Base-by-base conservation (phyloP, 2,329 filamentous ascomycete species). In the Nemania diffusa region DNA sequence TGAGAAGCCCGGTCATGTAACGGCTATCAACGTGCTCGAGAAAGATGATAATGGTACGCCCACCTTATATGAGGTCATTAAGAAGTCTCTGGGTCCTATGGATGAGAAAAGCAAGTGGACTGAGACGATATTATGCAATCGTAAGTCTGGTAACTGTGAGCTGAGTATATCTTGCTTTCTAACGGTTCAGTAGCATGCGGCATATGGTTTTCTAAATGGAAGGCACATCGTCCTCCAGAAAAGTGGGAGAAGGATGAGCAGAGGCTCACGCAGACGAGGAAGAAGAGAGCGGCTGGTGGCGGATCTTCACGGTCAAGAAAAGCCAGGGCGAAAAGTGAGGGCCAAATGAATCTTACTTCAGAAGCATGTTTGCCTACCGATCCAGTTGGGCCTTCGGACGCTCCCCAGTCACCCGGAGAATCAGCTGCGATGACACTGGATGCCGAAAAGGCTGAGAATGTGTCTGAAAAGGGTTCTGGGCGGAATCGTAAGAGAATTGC, bases 171-270 rank as follows among this genome's bases (percentile, higher is more conserved):
- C n/a, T n/a, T 65, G 29, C 2, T 22, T 40, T 62, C 58, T 57
- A 61, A 65, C 55, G 40, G 61, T 72, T 72, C 53, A 75, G 78
- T 79, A 90, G 88, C 95, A 65, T 99, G 96, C 78, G 96, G 96
- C 20, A 89, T 99, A 48, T 99, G 94, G 93, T 90, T 99, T 73
- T 90, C 90, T 68, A 98, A 97, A 76, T 93, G 91, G 79, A 93
- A 92, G 75, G 86, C 83, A 26, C 96, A 97, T 83, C 90, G 96
- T 8, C 96, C 96, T 2, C 84, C 89, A 61, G 89, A 95, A 68
- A 90, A 91, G 71, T 99, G 95, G 95, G 91, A 91, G 71, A 92
- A 88, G 70, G 85, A 86, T 64, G 81, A 84, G 37, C 81, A 84
- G 32, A 82, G 85, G 37, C 78, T 87, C 1, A 83, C 82, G 29